Evolutionary conservation across 148 eudicot species (phyloP).

Genomic region (Vaccinium vitisidaea): DNA sequence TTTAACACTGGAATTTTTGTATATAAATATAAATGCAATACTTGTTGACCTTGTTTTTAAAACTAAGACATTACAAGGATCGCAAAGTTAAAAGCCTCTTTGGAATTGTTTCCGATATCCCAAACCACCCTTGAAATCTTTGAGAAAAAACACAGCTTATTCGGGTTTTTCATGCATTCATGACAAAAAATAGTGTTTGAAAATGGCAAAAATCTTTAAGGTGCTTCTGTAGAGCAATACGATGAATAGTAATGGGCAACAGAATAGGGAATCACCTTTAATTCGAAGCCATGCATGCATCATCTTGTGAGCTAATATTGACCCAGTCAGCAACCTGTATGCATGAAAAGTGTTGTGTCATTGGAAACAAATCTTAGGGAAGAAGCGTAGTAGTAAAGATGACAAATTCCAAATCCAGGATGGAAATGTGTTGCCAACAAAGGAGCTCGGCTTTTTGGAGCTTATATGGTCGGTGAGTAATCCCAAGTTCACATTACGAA

Average conservation of each 20-base stretch:
- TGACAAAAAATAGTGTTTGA: not conserved
- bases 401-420: not conserved
- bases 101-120: not conserved
- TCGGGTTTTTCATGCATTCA: not conserved
- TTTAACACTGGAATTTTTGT: not conserved
- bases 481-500: not conserved
- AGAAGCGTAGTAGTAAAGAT: not conserved
- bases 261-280: not conserved
- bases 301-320: constrained; percentile 5
- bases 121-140: not conserved
- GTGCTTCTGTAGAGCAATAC: not conserved
- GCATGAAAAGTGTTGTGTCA: not conserved
- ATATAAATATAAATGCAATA: not conserved
- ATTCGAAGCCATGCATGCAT: constrained; percentile 5
- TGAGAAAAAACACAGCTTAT: not conserved
- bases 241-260: not conserved
- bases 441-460: too few species aligned
- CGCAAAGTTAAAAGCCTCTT: not conserved
- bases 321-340: not conserved
- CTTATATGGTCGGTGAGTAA: too few species aligned
- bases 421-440: too few species aligned
- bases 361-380: not conserved
- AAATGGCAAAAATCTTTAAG: not conserved
- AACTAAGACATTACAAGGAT: not conserved
- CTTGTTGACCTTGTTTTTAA: not conserved